Base-by-base conservation (phyloP, 768 basidiomycete genomes). In the Pleurotus pulmonarius region DNA sequence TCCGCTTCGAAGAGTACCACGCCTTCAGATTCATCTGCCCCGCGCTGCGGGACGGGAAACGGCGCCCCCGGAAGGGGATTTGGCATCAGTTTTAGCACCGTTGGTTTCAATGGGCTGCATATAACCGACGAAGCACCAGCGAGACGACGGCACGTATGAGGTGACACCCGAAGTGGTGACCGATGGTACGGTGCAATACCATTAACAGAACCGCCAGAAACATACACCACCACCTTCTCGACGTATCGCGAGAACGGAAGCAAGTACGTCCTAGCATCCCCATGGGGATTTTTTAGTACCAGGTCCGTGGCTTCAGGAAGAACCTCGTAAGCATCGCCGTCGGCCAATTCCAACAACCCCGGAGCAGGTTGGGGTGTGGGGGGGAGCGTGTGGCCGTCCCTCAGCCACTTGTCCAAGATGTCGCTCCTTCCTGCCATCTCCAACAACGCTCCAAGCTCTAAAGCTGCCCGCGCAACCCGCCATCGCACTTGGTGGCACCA, bases 401-500 rank as follows among this genome's bases (percentile, higher is more conserved):
- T 74, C 48, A 93, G 68, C 91, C 91, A 92, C 48, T 65, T 74
- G 60, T 87, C 85, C 16, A 93, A 69, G 11, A 81, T 62, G 4
- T 56, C 59, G 0, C 63, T 72, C 26, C 73, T 72, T 1, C 69
- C 70, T 3, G 46, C 60, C 3, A 62, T 41, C 1, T 64, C 66
- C 24, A 49, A 46, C 0, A 70, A 61, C n/a, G 59, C 65, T 2
- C 80, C 80, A 9, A 90, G 72, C 63, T 92, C 90, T 5, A 98
- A 71, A 22, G 86, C 86, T 16, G 86, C 83, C 52, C 91, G 79
- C 13, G 94, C 94, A 34, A 96, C 76, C 20, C 86, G 82, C 89
- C 88, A 92, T 40, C 97, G 87, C 8, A 98, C 87, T 71, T 99
- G 97, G 70, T 98, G 92, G 66, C 97, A 98, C 97, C 97, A 99